Evolutionary conservation across 2,329 filamentous ascomycete species (phyloP), one percentile per base, ranked within the genome.

Genomic region (Penicillium sp.): DNA sequence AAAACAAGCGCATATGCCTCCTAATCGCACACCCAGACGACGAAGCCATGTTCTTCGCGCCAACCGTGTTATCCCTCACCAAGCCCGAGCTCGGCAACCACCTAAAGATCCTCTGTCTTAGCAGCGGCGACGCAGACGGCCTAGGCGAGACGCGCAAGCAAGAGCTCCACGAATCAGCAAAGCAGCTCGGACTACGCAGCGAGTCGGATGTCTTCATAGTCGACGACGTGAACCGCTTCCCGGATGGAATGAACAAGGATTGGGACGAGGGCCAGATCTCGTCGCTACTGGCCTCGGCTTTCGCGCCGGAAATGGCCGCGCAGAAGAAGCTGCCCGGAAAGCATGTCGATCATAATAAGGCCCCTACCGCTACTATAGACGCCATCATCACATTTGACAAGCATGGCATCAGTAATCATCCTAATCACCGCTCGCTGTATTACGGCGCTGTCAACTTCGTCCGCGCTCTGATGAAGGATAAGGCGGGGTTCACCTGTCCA

Each of bases 31-130:
- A 99, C 77, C 94, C 94, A 0, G 94, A 99, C 76, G 94, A 99
- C 69, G 94, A 99, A 79, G 94, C 93, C 74, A 99, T 99, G 94
- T 99, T 99, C 81, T 99, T 99, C 76, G 86, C 92, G 61, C 94
- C 94, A 0, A 89, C 91, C 0, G 81, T 97, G 14, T 82, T 95
- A 66, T 86, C 89, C n/a, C 83, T 99, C 56, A 93, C 92, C 18
- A 81, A 84, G 14, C 90, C 91, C 4, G 85, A 87, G 57, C 81
- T 88, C 20, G 89, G 90, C 4, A 97, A 99, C 76, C 91, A 95
- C 71, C 83, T 99, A 69, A 94, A 95, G 77, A 96, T 99, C 61
- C 78, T 97, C 54, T 99, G 94, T 76, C 78, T 99, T 61, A 95
- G 90, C 75, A 93, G 87, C 63, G 92, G 91, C 54, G 82, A 97